These are phyloP conservation scores for Laguncularia racemosa DNA, from an alignment of 345 rosid species.

Conservation along the genomic window DNA sequence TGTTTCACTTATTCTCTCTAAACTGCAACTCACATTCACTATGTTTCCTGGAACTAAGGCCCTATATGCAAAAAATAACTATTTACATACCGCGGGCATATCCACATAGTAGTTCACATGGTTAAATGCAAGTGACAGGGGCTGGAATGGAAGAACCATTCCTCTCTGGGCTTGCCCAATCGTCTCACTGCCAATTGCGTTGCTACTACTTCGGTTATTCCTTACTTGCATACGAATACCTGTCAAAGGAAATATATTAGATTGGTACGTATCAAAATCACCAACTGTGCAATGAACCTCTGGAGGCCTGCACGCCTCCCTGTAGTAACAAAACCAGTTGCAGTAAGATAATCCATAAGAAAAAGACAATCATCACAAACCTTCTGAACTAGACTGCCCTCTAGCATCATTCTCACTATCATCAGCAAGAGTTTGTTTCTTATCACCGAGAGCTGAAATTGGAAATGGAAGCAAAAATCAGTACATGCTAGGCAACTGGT, in stretches of 20 bases:
- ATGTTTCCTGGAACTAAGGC: background rate
- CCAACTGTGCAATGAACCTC: too few species aligned
- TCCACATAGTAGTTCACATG: conserved; percentile 27
- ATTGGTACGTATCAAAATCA: too few species aligned
- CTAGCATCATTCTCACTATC: conserved; percentile 7
- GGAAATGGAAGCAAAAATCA: background rate
- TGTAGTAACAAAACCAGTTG: too few species aligned
- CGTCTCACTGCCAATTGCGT: background rate
- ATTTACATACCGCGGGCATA: conserved; percentile 22
- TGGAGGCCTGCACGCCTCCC: too few species aligned
- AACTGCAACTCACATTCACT: background rate
- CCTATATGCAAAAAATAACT: background rate
- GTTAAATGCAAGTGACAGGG: conserved; percentile 31
- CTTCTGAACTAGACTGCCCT: conserved; percentile 6
- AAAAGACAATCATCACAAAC: conserved; percentile 4
- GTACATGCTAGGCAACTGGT: too few species aligned
- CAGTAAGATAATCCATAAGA: too few species aligned
- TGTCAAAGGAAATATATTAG: background rate
- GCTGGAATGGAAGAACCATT: conserved; percentile 39
- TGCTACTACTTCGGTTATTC: background rate
- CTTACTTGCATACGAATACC: conserved; percentile 6
- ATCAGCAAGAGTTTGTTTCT: conserved; percentile 4
- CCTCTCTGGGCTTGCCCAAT: conserved; percentile 16
- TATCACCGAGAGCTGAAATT: conserved; percentile 15
- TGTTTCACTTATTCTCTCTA: conserved; percentile 13